Evolutionary conservation across 1,139 yeast species (phyloP).

Genomic region (Arxiozyma slooffiae): DNA sequence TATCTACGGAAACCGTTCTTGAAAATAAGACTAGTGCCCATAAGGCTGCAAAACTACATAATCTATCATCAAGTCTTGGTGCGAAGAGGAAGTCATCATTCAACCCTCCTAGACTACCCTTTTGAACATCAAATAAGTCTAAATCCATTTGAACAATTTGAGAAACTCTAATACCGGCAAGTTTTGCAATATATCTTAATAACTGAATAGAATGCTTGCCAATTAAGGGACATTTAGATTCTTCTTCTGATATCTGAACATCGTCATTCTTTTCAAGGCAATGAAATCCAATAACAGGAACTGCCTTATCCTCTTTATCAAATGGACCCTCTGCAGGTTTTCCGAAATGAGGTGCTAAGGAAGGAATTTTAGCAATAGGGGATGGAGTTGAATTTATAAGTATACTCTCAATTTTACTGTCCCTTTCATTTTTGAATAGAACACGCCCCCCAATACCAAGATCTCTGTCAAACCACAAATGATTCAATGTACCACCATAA

Average conservation of each 20-base stretch:
- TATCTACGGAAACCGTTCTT: constrained; percentile 18
- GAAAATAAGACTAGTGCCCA: constrained; percentile 40
- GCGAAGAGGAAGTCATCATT: constrained; percentile 52
- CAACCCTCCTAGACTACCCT: constrained; percentile 52
- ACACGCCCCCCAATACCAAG: constrained; percentile 58
- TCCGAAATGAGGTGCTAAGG: constrained; percentile 61
- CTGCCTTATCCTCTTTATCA: constrained; percentile 52
- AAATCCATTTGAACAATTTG: constrained; percentile 50
- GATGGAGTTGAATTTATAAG: constrained; percentile 50
- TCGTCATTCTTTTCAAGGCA: constrained; percentile 18
- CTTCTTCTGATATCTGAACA: constrained; percentile 32
- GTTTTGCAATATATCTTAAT: constrained; percentile 46
- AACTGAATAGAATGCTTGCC: constrained; percentile 50
- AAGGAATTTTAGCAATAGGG: constrained; percentile 57
- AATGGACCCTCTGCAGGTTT: constrained; percentile 41
- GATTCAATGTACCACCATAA: constrained; percentile 49
- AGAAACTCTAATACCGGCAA: constrained; percentile 40
- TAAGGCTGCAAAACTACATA: constrained; percentile 54
- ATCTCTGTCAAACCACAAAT: constrained; percentile 58
- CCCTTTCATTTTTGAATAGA: constrained; percentile 33
- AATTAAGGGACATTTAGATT: constrained; percentile 48
- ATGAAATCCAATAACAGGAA: constrained; percentile 49
- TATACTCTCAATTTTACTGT: constrained; percentile 34
- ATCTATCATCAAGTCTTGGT: constrained; percentile 58
- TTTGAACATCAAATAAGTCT: constrained; percentile 56